Base-by-base conservation (phyloP, 306 rosid genomes). In the Citrullus amarus region DNA sequence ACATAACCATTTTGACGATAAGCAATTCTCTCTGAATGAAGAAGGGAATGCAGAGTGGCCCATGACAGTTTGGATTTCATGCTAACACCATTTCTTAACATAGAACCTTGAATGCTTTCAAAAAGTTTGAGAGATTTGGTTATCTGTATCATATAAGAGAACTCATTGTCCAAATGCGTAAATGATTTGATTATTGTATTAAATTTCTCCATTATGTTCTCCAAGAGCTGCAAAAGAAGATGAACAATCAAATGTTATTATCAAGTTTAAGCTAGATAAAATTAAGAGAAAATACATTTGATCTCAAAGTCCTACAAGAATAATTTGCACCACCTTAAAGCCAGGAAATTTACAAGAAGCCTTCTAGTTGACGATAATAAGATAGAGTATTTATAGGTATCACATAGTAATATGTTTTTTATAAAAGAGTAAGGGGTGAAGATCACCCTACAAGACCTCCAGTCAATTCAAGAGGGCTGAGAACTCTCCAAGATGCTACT, bases 21-120 rank as follows among this genome's bases (percentile, higher is more conserved):
- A 38, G 99, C 78, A 59, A 83, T 84, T 87, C 93, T 91, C 67
- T 89, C 97, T 61, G 99, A 96, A 87, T 96, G 99, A 84, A 92
- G 89, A 82, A 96, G 98, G 56, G 99, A 92, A 89, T 96, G 98
- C 78, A 96, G 86, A 85, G 93, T 88, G 79, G 91, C 85, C 98
- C 99, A 96, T 41, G 98, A 81, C 43, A 87, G 91, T 78, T 91
- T 87, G 55, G 90, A 92, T 80, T 87, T 84, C 87, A 86, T 82
- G 86, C 84, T 89, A 81, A 83, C 88, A 82, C 87, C 94, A 82
- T 91, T 93, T 86, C 87, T 86, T 70, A 80, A 79, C 81, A 71
- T 82, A 71, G 79, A 82, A 41, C 83, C 88, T 79, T 92, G 91
- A 82, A 96, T 85, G 86, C 88, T 86, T 80, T 90, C 93, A 82